Evolutionary conservation across 2,329 filamentous ascomycete genomes (phyloP), one percentile per base, ranked within the genome.

Genomic region (Paecilomyces sp.): DNA sequence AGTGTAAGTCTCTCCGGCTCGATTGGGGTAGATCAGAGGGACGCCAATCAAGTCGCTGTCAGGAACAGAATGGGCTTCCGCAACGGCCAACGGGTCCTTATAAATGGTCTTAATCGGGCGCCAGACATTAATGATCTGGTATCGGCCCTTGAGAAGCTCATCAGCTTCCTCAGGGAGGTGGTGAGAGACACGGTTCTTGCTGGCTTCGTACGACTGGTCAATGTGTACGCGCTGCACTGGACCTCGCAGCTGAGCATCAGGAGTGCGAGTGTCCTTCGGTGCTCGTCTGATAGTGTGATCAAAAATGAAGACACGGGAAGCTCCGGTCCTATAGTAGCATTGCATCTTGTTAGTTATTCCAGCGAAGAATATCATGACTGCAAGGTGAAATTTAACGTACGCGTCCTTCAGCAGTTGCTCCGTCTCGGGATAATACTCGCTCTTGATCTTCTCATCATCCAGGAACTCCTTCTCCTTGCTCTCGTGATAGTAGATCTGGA

Each of bases 41-140:
- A 79, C 73, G 0, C 76, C 70, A 1, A 85, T 73, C 2, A 85
- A 76, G 60, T 84, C 81, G 9, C 70, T 70, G 25, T 85, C 83
- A 0, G 69, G 66, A 0, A 85, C 81, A 0, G 78, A 78, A 57
- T 72, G 65, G 0, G 82, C 81, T 54, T 84, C 80, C 0, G 82
- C 82, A 2, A 86, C 74, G 7, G 80, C 79, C 0, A 86, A 73
- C 0, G 84, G 83, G 62, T 85, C 83, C 56, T 80, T 80, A 33
- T 74, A 69, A 34, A 86, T 78, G 0, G 79, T 78, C 61, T 77
- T 73, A 24, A 82, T 73, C 0, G 79, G 79, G 28, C 81, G 79
- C 79, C 79, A 82, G 34, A 82, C 78, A 57, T 82, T 82, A 68
- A 82, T 77, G 60, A 82, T 81, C 31, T 80, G 77, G 57, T 77